These are phyloP conservation scores for Ensete glaucum DNA, from an alignment of 176 grass and related monocot genomes.

Conservation along the genomic window DNA sequence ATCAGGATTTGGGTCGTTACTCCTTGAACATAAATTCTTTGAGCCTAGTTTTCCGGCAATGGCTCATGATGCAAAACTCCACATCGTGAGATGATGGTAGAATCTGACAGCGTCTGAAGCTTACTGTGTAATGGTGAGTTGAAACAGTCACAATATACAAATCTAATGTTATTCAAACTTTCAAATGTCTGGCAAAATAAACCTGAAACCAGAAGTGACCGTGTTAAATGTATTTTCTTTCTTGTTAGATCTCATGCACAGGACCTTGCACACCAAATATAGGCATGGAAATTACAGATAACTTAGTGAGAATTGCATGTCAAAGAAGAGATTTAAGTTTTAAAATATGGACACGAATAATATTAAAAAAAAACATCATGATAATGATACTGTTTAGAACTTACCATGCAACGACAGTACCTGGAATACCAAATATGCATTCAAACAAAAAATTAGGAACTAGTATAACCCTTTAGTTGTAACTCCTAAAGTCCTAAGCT, in stretches of 20 bases:
- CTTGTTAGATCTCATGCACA: background rate
- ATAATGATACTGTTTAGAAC: too few species aligned
- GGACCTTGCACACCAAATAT: background rate
- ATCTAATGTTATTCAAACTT: background rate
- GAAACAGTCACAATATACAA: background rate
- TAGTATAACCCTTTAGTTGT: background rate
- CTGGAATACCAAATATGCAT: background rate
- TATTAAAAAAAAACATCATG: too few species aligned
- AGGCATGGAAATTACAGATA: background rate
- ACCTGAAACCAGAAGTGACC: background rate
- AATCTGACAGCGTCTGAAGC: background rate
- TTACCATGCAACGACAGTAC: too few species aligned
- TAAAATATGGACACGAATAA: too few species aligned
- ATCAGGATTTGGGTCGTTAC: slow-evolving; percentile 23
- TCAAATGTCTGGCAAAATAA: background rate
- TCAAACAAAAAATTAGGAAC: background rate
- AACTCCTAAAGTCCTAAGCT: background rate
- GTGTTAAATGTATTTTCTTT: background rate
- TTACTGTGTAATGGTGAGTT: background rate
- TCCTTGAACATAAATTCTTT: slow-evolving; percentile 13
- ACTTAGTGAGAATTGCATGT: too few species aligned
- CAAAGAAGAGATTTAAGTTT: too few species aligned
- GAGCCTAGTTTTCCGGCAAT: slow-evolving; percentile 27
- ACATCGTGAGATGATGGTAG: slow-evolving; percentile 20
- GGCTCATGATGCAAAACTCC: slow-evolving; percentile 39